Base-by-base conservation (phyloP, 1,139 yeast species). In the Taphrina betulina region DNA sequence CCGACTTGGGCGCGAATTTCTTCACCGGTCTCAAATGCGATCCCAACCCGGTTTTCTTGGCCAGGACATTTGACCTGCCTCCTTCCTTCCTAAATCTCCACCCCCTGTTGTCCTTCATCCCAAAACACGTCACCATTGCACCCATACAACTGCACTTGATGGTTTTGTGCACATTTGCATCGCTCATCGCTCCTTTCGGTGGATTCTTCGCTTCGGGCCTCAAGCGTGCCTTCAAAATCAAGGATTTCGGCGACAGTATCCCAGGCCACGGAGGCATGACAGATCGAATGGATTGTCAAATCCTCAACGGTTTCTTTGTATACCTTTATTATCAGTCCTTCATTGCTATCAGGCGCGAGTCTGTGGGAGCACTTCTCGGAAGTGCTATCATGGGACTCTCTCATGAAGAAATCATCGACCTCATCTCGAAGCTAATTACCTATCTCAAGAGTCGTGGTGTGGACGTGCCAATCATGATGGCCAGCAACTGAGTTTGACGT, bases 231-330 rank as follows among this genome's bases (percentile, higher is more conserved):
- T 90, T 92, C 73, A 86, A 94, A 66, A 90, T 90, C 58, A 87
- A 87, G 71, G 95, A 87, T 69, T 87, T 87, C 67, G 95, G 95
- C 60, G 90, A 86, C 67, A 85, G 95, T 17, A 87, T 87, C 62
- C 95, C 95, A 8, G 99, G 99, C 35, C 99, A 92, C 68, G 99
- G 99, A 60, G 99, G 99, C 63, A 82, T 92, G 63, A 90, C 96
- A 29, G 99, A 92, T 70, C 80, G 99, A 72, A 84, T 92, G 76
- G 99, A 92, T 72, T 92, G 99, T 72, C 98, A 92, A 72, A 92
- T 92, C 68, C 75, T 92, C 64, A 92, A 92, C 97, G 99, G 98
- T 8, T 88, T 95, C 40, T 92, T 92, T 69, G 80, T 94, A 43
- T 90, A 89, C 68, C 77, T 92, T 63, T 92, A 92, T 74, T 90